These are phyloP conservation scores for Artemisia tridentata DNA, from an alignment of 129 eudicot genomes.

Conservation along the genomic window DNA sequence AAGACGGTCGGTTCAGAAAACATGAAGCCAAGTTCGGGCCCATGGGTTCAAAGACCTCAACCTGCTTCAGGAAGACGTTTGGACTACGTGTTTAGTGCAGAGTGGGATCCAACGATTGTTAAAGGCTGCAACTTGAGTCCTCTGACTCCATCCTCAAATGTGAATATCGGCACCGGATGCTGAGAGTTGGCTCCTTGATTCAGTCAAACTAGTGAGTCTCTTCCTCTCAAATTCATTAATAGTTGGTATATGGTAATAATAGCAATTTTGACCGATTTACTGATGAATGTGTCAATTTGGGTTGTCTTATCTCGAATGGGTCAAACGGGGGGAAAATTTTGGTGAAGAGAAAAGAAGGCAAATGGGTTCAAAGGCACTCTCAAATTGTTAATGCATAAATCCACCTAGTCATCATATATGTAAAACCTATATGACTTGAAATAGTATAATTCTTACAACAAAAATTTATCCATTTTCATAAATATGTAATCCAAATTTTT, in stretches of 20 bases:
- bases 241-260: no score
- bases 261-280: no score
- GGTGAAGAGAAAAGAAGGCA: no score
- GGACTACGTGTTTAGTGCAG: constrained; percentile 48
- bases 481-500: no score
- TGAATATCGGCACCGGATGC: constrained; percentile 30
- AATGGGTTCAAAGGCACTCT: no score
- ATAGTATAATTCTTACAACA: no score
- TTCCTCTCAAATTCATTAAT: neutral
- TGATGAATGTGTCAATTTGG: neutral
- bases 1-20: constrained; percentile 12
- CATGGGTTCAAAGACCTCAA: constrained; percentile 23
- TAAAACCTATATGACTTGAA: no score
- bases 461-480: no score
- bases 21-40: constrained; percentile 21
- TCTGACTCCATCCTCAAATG: constrained; percentile 30
- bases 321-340: no score
- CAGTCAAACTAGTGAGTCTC: constrained; percentile 26
- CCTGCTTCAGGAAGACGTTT: constrained; percentile 49
- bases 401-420: no score
- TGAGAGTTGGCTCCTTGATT: constrained; percentile 33
- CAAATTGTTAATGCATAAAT: no score
- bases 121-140: constrained; percentile 39
- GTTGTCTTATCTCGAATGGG: neutral
- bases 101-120: constrained; percentile 40